phyloP scores from a whole-genome alignment of 192 early-diverging fungal species.

The Gigaspora rosea region DNA sequence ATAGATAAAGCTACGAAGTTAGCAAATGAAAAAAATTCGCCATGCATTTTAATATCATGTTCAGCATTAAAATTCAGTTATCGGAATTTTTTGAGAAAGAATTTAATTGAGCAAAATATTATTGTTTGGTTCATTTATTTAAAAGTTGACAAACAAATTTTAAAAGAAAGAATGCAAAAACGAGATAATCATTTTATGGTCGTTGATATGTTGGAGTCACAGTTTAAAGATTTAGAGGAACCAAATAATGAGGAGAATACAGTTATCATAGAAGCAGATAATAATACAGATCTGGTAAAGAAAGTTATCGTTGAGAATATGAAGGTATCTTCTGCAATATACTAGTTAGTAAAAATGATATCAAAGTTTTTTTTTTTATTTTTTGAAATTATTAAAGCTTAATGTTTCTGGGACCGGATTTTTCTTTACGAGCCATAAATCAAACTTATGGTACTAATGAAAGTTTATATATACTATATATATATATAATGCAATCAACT shows the following conservation, averaged over 20 bases:
- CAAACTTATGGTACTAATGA: too few relatives aligned
- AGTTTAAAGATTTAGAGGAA: conserved; percentile 21
- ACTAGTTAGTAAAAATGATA: too few relatives aligned
- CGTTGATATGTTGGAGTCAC: conserved; percentile 2
- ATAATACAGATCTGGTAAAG: too few relatives aligned
- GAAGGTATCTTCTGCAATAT: too few relatives aligned
- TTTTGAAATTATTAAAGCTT: too few relatives aligned
- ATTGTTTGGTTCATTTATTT: conserved; percentile 31
- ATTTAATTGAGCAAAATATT: background rate
- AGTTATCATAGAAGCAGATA: background rate
- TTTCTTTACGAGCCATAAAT: too few relatives aligned
- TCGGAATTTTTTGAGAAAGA: conserved; percentile 25
- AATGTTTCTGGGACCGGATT: too few relatives aligned
- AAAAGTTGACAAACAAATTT: conserved; percentile 14
- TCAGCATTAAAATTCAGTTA: conserved; percentile 31
- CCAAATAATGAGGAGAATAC: conserved; percentile 19
- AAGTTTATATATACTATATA: too few relatives aligned
- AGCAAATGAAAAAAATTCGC: background rate
- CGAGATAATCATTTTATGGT: conserved; percentile 29
- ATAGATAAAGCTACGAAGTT: background rate
- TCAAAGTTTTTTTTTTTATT: too few relatives aligned
- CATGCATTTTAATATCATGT: conserved; percentile 20
- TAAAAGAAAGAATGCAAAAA: conserved; percentile 5
- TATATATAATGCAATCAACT: too few relatives aligned
- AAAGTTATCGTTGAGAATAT: too few relatives aligned